A percentile compares a stretch with the other conserved stretches of the same genome.
Evolutionary conservation across 2,329 filamentous ascomycete species (phyloP).

Genomic region (Alternaria sp.): DNA sequence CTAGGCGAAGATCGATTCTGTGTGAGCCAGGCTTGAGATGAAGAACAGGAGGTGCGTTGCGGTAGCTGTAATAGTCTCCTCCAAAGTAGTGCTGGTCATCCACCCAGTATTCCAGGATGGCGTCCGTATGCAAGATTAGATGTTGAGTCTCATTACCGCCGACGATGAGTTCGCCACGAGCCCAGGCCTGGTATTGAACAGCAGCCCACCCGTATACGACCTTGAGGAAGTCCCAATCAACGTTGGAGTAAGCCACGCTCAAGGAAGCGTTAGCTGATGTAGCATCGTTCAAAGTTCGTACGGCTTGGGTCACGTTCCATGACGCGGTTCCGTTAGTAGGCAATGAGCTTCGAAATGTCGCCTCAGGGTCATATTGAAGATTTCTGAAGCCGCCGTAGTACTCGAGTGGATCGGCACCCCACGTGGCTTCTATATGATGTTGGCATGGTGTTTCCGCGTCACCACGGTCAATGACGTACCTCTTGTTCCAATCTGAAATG

Average conservation of each 20-base stretch:
- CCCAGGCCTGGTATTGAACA: slow-evolving; percentile 66
- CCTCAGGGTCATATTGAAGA: slow-evolving; percentile 52
- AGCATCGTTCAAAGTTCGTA: slow-evolving; percentile 30
- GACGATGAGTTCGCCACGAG: slow-evolving; percentile 57
- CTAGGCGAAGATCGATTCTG: slow-evolving; percentile 59
- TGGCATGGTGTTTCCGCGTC: slow-evolving; percentile 12
- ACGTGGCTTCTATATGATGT: slow-evolving; percentile 58
- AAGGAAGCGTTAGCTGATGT: slow-evolving; percentile 49
- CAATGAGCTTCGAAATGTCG: slow-evolving; percentile 59
- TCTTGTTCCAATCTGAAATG: slow-evolving; percentile 65
- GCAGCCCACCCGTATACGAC: slow-evolving; percentile 65
- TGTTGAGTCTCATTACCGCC: slow-evolving; percentile 39
- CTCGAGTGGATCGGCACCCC: slow-evolving; percentile 66
- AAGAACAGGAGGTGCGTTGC: slow-evolving; percentile 58
- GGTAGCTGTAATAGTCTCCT: slow-evolving; percentile 63
- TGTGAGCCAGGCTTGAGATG: slow-evolving; percentile 59
- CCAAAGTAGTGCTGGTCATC: slow-evolving; percentile 62
- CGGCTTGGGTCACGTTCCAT: slow-evolving; percentile 55
- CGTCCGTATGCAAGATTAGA: slow-evolving; percentile 55
- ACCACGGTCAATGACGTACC: slow-evolving; percentile 48
- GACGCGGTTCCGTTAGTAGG: slow-evolving; percentile 57
- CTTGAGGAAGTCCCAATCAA: slow-evolving; percentile 62
- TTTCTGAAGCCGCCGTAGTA: slow-evolving; percentile 59
- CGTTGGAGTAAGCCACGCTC: slow-evolving; percentile 55
- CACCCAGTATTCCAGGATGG: slow-evolving; percentile 61